phyloP scores from a whole-genome alignment of 495 filamentous ascomycete genomes.

The Aspergillus homomorphus region DNA sequence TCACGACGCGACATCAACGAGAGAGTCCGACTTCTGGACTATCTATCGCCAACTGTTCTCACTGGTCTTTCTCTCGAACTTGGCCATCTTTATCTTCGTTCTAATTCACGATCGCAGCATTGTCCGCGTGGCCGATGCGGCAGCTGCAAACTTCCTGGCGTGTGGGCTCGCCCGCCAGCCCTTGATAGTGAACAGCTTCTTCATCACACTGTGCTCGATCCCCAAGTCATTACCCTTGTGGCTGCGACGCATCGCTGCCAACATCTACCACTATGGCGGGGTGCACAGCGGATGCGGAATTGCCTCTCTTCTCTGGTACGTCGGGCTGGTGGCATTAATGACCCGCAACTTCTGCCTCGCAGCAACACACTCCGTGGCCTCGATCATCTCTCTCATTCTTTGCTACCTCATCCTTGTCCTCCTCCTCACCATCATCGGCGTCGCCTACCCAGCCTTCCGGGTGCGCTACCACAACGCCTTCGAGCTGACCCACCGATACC shows the following conservation, averaged over 20 bases:
- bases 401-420: slow-evolving; percentile 41
- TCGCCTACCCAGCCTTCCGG: slow-evolving; percentile 45
- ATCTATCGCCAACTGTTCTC: slow-evolving; percentile 54
- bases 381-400: slow-evolving; percentile 34
- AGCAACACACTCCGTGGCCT: slow-evolving; percentile 19
- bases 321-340: slow-evolving; percentile 51
- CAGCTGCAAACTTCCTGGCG: slow-evolving; percentile 49
- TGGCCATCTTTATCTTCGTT: slow-evolving; percentile 46
- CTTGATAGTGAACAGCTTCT: slow-evolving; percentile 71
- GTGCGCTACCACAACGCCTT: slow-evolving; percentile 52
- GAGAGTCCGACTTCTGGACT: slow-evolving; percentile 23
- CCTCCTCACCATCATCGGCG: slow-evolving; percentile 40
- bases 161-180: slow-evolving; percentile 70
- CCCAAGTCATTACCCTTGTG: slow-evolving; percentile 60
- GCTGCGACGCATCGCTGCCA: slow-evolving; percentile 63
- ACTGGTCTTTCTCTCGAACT: slow-evolving; percentile 51
- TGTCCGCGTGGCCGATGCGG: slow-evolving; percentile 46
- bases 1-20: no score
- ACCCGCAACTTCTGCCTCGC: slow-evolving; percentile 43
- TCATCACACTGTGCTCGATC: slow-evolving; percentile 55
- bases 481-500: slow-evolving; percentile 55
- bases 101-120: slow-evolving; percentile 33
- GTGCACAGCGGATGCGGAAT: slow-evolving; percentile 71
- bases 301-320: slow-evolving; percentile 67
- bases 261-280: slow-evolving; percentile 75